Base-by-base conservation (phyloP, 208 protist species). In the Acanthamoeba castellanii region DNA sequence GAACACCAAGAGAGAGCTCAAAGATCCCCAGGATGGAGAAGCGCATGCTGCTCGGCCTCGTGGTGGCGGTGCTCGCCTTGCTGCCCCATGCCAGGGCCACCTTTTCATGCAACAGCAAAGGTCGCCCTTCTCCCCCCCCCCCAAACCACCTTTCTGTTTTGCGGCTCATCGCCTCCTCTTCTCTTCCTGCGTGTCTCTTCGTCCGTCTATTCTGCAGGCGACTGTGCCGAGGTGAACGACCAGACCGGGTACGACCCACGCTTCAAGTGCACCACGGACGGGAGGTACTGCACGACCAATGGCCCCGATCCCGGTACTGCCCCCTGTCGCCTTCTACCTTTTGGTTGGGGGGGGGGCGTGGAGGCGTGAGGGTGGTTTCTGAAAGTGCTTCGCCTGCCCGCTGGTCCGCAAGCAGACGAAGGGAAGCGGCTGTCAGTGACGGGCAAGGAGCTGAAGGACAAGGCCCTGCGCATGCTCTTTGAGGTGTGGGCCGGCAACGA, bases 401-500 rank as follows among this genome's bases (percentile, higher is more conserved):
- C 47, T 55, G 9, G 18, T 87, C 7, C 32, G 50, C 6, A 18
- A 18, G 50, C 30, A 87, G 78, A 87, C 47, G 78, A 87, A 74
- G 85, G 14, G 14, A 92, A 37, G 32, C 85, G 85, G 5, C 25
- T 92, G 32, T 92, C 85, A 8, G 85, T 52, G 3, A 92, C 85
- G 8, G 85, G 85, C n/a, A 42, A 52, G 59, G 85, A 92, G 59
- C 85, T 92, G 1, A 92, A 92, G 59, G 85, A 92, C 34, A 92
- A 92, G 30, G 85, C 85, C 13, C 34, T 92, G 61, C 85, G 85
- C 45, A 76, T 92, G 64, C 59, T 92, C 16, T 92, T 92, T n/a
- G 85, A 92, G 59, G 64, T 74, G 37, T 92, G 85, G 85, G 85
- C 85, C 18, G 85, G 85, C n/a, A 92, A 92, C 50, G 85, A 92